Evolutionary conservation across 805 yeast genomes (phyloP).

Genomic region (Pichia californica): DNA sequence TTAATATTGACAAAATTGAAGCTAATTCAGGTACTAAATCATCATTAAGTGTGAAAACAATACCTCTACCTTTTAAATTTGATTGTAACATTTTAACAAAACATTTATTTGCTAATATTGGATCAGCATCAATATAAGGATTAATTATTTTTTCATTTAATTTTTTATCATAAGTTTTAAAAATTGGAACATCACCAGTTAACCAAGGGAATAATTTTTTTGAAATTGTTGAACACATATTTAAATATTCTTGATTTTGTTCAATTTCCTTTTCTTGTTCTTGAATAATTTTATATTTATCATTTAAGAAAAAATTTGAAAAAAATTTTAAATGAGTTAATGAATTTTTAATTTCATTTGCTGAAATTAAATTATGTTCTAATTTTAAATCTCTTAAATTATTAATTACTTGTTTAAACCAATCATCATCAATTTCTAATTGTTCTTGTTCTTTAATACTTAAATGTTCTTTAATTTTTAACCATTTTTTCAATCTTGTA

Average conservation of each 20-base stretch:
- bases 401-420: conserved; percentile 18
- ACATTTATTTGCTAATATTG: conserved; percentile 15
- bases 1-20: conserved; percentile 42
- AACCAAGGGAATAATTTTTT: conserved; percentile 37
- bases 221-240: conserved; percentile 15
- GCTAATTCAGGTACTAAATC: conserved; percentile 39
- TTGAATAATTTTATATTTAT: conserved; percentile 4
- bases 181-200: conserved; percentile 32
- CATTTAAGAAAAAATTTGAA: conserved; percentile 18
- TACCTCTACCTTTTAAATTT: conserved; percentile 40
- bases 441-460: conserved; percentile 19
- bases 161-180: conserved; percentile 29
- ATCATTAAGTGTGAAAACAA: conserved; percentile 47
- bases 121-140: conserved; percentile 10
- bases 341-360: conserved; percentile 20
- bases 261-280: not conserved
- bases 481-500: conserved; percentile 25
- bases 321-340: conserved; percentile 25
- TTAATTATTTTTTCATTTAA: conserved; percentile 8
- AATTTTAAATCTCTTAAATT: conserved; percentile 18
- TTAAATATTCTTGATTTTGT: conserved; percentile 2
- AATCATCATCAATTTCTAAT: conserved; percentile 20
- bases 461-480: conserved; percentile 20
- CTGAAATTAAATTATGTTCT: conserved; percentile 20
- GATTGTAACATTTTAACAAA: conserved; percentile 25